Conservation (phyloP, 441 rosid species). For the Brassica balearica region DNA sequence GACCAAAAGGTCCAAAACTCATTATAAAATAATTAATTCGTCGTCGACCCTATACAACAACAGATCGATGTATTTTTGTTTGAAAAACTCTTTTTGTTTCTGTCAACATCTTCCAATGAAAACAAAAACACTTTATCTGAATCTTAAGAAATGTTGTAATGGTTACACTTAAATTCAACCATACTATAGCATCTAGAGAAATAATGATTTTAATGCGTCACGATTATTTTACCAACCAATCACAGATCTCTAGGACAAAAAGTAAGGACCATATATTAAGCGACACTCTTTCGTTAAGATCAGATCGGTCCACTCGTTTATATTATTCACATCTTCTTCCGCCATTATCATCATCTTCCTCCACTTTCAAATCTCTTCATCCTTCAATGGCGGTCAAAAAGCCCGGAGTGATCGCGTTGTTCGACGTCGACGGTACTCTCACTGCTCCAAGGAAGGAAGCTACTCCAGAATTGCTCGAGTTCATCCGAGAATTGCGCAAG, state of each 20-base stretch:
- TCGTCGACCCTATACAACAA: background rate
- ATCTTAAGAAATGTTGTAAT: background rate
- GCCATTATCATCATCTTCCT: constrained; percentile 24
- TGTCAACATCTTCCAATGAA: background rate
- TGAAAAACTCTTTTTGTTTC: background rate
- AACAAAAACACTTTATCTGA: background rate
- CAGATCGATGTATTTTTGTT: background rate
- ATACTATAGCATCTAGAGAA: background rate
- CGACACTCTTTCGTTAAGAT: constrained; percentile 39
- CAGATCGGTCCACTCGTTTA: constrained; percentile 37
- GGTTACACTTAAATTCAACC: background rate
- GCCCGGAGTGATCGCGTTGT: constrained; percentile 73
- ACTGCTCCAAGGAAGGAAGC: constrained; percentile 92
- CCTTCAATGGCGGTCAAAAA: constrained; percentile 57
- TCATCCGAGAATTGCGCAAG: constrained; percentile 76
- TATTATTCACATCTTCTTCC: constrained; percentile 34
- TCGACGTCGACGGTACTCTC: constrained; percentile 81
- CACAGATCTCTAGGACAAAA: constrained; percentile 39
- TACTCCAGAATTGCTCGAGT: constrained; percentile 66
- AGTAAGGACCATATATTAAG: constrained; percentile 40
- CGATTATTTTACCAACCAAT: constrained; percentile 30
- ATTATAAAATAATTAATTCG: background rate
- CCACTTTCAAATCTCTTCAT: constrained; percentile 22
- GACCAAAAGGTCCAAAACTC: background rate
- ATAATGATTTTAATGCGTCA: constrained; percentile 27